Percentiles rank a stretch among this genome's conserved stretches.
These are phyloP conservation scores for Trypanosomatidae sp. DNA, from an alignment of 208 protist genomes.

Conservation along the genomic window DNA sequence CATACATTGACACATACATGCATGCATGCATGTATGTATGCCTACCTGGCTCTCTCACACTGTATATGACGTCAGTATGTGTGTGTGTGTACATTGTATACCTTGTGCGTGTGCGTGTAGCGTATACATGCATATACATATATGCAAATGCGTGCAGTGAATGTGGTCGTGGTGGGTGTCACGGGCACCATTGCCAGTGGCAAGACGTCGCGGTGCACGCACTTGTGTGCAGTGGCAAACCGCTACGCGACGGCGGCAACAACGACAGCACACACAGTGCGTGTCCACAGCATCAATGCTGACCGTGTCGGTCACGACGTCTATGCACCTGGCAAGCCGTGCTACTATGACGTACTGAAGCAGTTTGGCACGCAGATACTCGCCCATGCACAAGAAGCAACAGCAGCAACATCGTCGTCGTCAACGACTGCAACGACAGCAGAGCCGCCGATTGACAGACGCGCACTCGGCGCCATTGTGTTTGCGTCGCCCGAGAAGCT, in stretches of 20 bases:
- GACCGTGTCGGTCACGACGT: conserved; percentile 55
- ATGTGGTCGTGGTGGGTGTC: conserved; percentile 36
- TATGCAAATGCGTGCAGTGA: neutral
- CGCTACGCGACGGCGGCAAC: neutral
- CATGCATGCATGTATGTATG: no score
- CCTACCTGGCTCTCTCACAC: no score
- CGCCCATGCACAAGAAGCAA: conserved; percentile 1
- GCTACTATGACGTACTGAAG: conserved; percentile 38
- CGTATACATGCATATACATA: no score
- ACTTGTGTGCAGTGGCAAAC: no score
- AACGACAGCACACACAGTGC: neutral
- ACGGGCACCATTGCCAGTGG: conserved; percentile 74
- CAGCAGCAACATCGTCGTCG: conserved; percentile 1
- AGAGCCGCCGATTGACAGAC: conserved; percentile 29
- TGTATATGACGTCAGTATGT: no score
- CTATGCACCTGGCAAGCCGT: conserved; percentile 49
- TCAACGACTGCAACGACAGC: neutral
- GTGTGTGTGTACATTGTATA: no score
- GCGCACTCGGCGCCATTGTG: conserved; percentile 25
- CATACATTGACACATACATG: no score
- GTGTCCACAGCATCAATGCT: conserved; percentile 38
- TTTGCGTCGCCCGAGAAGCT: conserved; percentile 29
- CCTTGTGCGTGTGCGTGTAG: no score
- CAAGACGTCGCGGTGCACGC: conserved; percentile 52
- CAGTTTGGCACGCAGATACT: conserved; percentile 43